Conservation (phyloP, 192 early-diverging fungal genomes). For the Coemansia sp. region DNA sequence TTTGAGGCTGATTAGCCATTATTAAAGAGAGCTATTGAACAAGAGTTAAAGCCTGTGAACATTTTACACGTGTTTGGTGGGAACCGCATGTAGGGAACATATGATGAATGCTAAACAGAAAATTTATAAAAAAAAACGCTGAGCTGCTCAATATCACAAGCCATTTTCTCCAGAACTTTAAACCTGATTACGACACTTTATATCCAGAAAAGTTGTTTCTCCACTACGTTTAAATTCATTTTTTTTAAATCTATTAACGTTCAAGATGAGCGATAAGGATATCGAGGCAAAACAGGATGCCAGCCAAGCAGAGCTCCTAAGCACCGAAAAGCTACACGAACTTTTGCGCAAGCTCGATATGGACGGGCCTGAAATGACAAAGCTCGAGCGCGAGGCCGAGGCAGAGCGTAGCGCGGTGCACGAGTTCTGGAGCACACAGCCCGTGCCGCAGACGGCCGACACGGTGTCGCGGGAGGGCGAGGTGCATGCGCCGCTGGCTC, state of each 20-base stretch:
- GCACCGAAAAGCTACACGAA: slow-evolving; percentile 31
- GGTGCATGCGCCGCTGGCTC: slow-evolving; percentile 74
- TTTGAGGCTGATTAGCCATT: too few relatives aligned
- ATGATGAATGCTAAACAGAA: too few relatives aligned
- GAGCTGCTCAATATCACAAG: too few relatives aligned
- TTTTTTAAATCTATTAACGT: neutral
- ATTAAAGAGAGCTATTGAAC: too few relatives aligned
- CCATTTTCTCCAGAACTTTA: too few relatives aligned
- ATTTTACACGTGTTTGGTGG: too few relatives aligned
- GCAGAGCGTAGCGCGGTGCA: slow-evolving; percentile 49
- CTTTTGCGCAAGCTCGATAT: slow-evolving; percentile 30
- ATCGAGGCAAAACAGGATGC: slow-evolving; percentile 4
- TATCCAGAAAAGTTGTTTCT: neutral
- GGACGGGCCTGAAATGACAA: slow-evolving; percentile 17
- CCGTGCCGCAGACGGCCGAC: slow-evolving; percentile 84
- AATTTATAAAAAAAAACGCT: too few relatives aligned
- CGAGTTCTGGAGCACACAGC: slow-evolving; percentile 98
- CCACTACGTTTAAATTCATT: neutral
- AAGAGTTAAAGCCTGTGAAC: too few relatives aligned
- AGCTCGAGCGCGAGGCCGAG: slow-evolving; percentile 41
- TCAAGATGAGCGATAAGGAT: neutral
- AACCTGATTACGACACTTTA: too few relatives aligned
- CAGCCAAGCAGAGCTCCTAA: slow-evolving; percentile 9
- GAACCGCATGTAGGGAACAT: too few relatives aligned
- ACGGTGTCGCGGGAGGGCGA: slow-evolving; percentile 70